A percentile compares a stretch with the other conserved stretches of the same genome.
Evolutionary conservation across 148 eudicot species (phyloP).

Genomic region (Rhododendron molle): DNA sequence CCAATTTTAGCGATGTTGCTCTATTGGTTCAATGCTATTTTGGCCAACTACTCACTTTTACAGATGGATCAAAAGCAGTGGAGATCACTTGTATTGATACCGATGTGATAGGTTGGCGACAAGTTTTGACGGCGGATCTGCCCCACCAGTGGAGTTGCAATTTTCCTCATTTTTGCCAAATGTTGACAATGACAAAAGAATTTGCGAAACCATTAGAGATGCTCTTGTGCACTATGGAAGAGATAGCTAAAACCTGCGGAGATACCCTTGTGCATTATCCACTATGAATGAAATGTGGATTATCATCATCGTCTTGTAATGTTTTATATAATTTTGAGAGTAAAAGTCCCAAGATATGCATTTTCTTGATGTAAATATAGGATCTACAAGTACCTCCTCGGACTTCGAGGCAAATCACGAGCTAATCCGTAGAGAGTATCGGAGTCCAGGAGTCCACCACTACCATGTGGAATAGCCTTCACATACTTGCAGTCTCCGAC

Average conservation of each 20-base stretch:
- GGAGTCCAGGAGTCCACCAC: constrained; percentile 86
- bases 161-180: not conserved
- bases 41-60: not conserved
- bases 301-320: not conserved
- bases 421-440: constrained; percentile 86
- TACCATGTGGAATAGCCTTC: constrained; percentile 77
- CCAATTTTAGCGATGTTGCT: not conserved
- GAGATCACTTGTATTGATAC: not conserved
- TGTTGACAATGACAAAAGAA: not conserved
- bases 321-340: not conserved
- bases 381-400: constrained; percentile 48
- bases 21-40: not conserved
- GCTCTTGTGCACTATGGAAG: not conserved
- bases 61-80: not conserved
- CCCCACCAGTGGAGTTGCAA: not conserved
- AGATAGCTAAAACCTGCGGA: not conserved
- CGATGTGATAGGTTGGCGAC: not conserved
- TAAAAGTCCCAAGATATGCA: not conserved
- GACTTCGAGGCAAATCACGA: constrained; percentile 71
- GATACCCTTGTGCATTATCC: not conserved
- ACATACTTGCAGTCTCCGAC: constrained; percentile 77
- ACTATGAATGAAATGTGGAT: not conserved
- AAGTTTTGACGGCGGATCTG: not conserved
- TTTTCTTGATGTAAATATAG: not conserved
- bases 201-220: not conserved